Evolutionary conservation across 345 rosid species (phyloP).

Genomic region (Punica granatum): DNA sequence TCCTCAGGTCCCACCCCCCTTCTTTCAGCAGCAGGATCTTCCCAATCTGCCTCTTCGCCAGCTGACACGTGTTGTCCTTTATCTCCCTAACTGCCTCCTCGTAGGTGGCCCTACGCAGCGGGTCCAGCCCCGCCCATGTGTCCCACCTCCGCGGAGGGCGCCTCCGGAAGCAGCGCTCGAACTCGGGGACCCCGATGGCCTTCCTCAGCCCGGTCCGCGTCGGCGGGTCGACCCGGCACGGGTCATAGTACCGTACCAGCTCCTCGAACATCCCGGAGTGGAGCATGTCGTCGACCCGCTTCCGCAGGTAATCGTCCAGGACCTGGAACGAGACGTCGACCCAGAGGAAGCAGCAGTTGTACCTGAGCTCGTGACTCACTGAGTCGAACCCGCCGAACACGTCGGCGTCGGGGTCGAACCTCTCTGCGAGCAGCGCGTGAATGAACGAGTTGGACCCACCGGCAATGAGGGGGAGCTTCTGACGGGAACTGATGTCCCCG

Average conservation of each 20-base stretch:
- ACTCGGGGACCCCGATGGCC: slow-evolving; percentile 93
- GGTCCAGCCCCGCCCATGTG: slow-evolving; percentile 13
- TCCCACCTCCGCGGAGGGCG: slow-evolving; percentile 29
- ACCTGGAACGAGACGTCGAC: slow-evolving; percentile 62
- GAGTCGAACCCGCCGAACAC: slow-evolving; percentile 30
- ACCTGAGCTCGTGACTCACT: slow-evolving; percentile 40
- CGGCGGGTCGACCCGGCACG: slow-evolving; percentile 13
- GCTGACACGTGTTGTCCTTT: slow-evolving; percentile 67
- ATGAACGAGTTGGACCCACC: slow-evolving; percentile 93
- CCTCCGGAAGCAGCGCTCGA: slow-evolving; percentile 43
- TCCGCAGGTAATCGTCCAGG: slow-evolving; percentile 49
- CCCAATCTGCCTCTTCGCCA: slow-evolving; percentile 65
- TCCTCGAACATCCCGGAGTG: slow-evolving; percentile 84
- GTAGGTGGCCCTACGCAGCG: slow-evolving; percentile 33
- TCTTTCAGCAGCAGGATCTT: slow-evolving; percentile 51
- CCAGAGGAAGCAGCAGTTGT: slow-evolving; percentile 77
- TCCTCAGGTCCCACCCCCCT: slow-evolving; percentile 65
- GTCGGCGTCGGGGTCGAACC: slow-evolving; percentile 41
- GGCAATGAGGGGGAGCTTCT: slow-evolving; percentile 53
- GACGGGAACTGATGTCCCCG: slow-evolving; percentile 31
- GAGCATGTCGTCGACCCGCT: slow-evolving; percentile 88
- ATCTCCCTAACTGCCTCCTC: slow-evolving; percentile 64
- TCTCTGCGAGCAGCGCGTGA: slow-evolving; percentile 56
- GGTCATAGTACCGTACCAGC: slow-evolving; percentile 38
- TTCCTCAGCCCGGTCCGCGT: slow-evolving; percentile 46